Evolutionary conservation across 768 basidiomycete species (phyloP), one percentile per base, ranked within the genome.

Genomic region (Clavulina sp.): DNA sequence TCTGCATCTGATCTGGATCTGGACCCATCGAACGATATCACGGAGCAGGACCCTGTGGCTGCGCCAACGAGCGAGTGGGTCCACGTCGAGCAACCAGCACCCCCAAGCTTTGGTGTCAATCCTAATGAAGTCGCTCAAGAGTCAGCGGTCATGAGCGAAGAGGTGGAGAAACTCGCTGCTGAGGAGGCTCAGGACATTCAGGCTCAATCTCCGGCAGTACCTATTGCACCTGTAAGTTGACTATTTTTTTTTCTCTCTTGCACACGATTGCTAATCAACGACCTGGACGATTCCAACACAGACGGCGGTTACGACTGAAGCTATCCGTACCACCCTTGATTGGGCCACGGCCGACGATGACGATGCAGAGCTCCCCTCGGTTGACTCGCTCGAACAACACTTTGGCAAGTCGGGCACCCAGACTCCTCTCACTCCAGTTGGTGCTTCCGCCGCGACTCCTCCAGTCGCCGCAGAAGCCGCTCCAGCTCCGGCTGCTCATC

Each of bases 341-440:
- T 88, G 86, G 85, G 82, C 57, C n/a, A 56, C 85, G 16, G 78
- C 76, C 38, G 34, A 38, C 34, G 83, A 85, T 52, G 81, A 84
- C n/a, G 80, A 81, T 56, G 75, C 70, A 18, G 83, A 74, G 4
- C 73, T 88, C 16, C 85, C 86, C n/a, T 70, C 82, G 1, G 80
- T 89, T 48, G 77, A 77, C 4, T 74, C 73, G 46, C 70, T 87
- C 26, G 84, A 87, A 52, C 80, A 81, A 41, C 76, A 75, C 57
- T 85, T 87, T 59, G 81, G 79, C 4, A 75, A 77, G 9, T 82
- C 84, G 36, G 80, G 78, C 4, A 73, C 78, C 28, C 75, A 70
- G n/a, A 81, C 80, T 0, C 41, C 34, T 40, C 52, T 57, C 32
- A 58, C 54, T 21, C 59, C 57, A 6, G 56, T 51, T 52, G 60